Evolutionary conservation across 805 yeast species (phyloP), one percentile per base, ranked within the genome.

Genomic region (Schwanniomyces yamadae): DNA sequence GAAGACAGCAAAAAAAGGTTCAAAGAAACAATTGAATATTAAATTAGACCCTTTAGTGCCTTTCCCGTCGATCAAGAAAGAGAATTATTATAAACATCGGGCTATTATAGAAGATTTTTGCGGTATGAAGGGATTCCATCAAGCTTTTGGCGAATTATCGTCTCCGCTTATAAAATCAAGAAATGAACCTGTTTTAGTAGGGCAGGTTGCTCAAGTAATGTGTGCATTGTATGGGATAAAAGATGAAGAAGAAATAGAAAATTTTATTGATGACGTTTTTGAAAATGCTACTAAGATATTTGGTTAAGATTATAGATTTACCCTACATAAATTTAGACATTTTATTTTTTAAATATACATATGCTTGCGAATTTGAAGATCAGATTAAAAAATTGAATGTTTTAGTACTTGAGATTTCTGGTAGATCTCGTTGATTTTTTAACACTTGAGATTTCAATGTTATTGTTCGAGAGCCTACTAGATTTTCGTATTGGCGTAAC

Each of bases 141-240:
- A 37, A 14, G 37, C 19, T 2, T 30, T 48, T 6, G 65, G 69
- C 2, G 50, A 52, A 9, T 52, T 56, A 28, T 52, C 63, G 0
- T 46, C 54, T 12, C 80, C 81, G 3, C 45, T 87, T 68, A 75
- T 93, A 28, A 84, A 84, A 45, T 82, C 91, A 0, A 72, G 99
- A 52, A 89, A 93, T 57, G 99, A 93, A 59, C 99, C 99, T 0
- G 89, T 95, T 33, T 73, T 78, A 28, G 78, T 93, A 36, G 87
- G 88, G 3, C 77, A 79, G 38, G 89, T 89, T 0, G 97, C 95
- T 1, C 77, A 63, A 38, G 55, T 67, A 18, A 46, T 68, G 55
- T 53, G 65, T 22, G 48, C 43, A 21, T 39, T 68, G 15, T 59
- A 66, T 37, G 63, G 57, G 0, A 35, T 62, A 5, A 44, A 42